Evolutionary conservation across 352 stramenopile species (phyloP), one percentile per base, ranked within the genome.

Genomic region (Phytophthora foliorum): DNA sequence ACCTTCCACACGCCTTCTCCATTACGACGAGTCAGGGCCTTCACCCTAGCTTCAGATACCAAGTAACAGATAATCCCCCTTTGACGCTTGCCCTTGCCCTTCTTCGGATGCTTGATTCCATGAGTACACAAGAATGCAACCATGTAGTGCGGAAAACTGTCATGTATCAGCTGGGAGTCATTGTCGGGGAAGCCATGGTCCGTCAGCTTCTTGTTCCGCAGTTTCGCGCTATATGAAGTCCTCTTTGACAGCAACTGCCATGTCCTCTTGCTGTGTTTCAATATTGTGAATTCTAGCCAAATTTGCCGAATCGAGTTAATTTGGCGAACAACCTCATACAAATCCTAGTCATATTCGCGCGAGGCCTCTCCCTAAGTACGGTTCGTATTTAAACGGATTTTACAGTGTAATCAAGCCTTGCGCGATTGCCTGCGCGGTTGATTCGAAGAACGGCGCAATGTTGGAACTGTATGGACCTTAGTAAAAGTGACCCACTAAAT

Each of bases 61-160:
- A 63, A 24, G 45, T 46, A 63, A 2, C 42, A 19, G 13, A 63
- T 57, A 6, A 58, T 57, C 21, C 22, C 53, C 11, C 36, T 5
- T n/a, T n/a, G 52, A 0, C 53, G 42, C 4, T 56, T 57, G 0
- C 44, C 44, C 31, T 63, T 69, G 16, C 61, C 27, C 16, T 61
- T 55, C 8, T 53, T 57, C 1, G 50, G 41, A 16, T 69, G 61
- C 0, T 54, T 21, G 21, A 63, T 63, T 9, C 61, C 52, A 31
- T 63, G 61, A 0, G 52, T 69, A 9, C 34, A 41, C 36, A 42
- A 2, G 13, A 42, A 14, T 9, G 61, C 63, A 0, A 63, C 21
- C 4, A 42, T 63, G n/a, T 63, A 69, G n/a, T 52, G 63, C 10
- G 50, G 41, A 17, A 57, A 63, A 7, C 11, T 10, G n/a, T 29